Base-by-base conservation (phyloP, 768 basidiomycete species). In the Lentinula aciculospora region DNA sequence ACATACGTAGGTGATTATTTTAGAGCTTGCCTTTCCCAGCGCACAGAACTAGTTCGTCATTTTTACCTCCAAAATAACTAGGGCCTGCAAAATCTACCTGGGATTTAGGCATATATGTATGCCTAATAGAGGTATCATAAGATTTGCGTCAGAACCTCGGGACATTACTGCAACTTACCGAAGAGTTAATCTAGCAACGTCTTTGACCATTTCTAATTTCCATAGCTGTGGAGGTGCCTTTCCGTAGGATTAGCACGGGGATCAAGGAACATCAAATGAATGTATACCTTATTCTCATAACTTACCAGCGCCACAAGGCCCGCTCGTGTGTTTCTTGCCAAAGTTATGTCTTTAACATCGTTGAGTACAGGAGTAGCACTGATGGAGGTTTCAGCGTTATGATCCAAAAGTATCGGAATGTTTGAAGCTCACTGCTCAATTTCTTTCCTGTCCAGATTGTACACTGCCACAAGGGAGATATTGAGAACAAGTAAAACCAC, bases 1-100 rank as follows among this genome's bases (percentile, higher is more conserved):
- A 29, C 51, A 57, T 13, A 49, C 49, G 27, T 37, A 21, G 56
- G 23, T 37, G 46, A 25, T 57, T 34, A 28, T 15, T 31, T 28
- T 6, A 21, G 23, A 17, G 64, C 70, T 37, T 49, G 83, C 89
- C 78, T 81, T 92, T 91, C 5, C 85, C 84, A 39, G 86, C 85
- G 64, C 89, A 88, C 4, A 92, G 74, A 10, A 93, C 84, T 44
- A 92, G 74, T 64, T 92, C 88, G 63, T 90, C 86, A 61, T 87
- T 83, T 64, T 81, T 82, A 17, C 90, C 91, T 36, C 89, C 90
- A 56, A 92, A 91, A 71, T 91, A 89, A 65, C 88, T 89, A 7
- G 86, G 83, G 0, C 91, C 91, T 1, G 89, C 85, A 63, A 91
- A 89, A 63, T 91, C 86, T 19, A 89, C 82, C 12, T 75, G 61